Base-by-base conservation (phyloP, 2,329 filamentous ascomycete species). In the Septoria petroselini region DNA sequence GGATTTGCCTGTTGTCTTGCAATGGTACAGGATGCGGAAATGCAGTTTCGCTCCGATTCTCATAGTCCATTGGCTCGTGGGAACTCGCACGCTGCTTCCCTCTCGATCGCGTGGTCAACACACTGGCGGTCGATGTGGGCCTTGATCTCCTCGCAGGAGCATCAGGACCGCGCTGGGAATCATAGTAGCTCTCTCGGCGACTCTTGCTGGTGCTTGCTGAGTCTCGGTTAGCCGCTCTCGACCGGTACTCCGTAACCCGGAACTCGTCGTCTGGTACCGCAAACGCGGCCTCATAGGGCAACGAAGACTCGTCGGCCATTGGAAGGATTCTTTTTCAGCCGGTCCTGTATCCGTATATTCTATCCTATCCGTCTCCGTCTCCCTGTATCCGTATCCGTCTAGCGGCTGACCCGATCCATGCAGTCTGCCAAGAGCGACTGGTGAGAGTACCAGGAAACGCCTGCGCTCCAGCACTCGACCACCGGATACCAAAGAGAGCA, bases 141-240 rank as follows among this genome's bases (percentile, higher is more conserved):
- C 58, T 51, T 27, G 53, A 54, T 21, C 41, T 29, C 7, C 39
- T 44, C 25, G 38, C 31, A 37, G 37, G 18, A n/a, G 35, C 15
- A 31, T 50, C 54, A 2, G 41, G 53, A 29, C 62, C 57, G 27
- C 60, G 63, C 12, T 56, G 50, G 17, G 12, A 31, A 23, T 58
- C 60, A 40, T 58, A 62, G 38, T 60, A 50, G 37, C 55, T 61
- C 29, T 61, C 50, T 34, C 62, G 51, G 23, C 51, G 53, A 40
- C 59, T 60, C 18, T 38, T 48, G 27, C 41, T 50, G 12, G 58
- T 59, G 35, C 54, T 57, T 11, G 57, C 56, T 2, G 59, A 59
- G 27, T 35, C 29, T 39, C 45, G 43, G 12, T 46, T 19, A 4
- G 33, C 7, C 23, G 34, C 29, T 39, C 43, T 23, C 23, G 50